Base-by-base conservation (phyloP, 1,284 basidiomycete genomes). In the Fomitopsis schrenkii region DNA sequence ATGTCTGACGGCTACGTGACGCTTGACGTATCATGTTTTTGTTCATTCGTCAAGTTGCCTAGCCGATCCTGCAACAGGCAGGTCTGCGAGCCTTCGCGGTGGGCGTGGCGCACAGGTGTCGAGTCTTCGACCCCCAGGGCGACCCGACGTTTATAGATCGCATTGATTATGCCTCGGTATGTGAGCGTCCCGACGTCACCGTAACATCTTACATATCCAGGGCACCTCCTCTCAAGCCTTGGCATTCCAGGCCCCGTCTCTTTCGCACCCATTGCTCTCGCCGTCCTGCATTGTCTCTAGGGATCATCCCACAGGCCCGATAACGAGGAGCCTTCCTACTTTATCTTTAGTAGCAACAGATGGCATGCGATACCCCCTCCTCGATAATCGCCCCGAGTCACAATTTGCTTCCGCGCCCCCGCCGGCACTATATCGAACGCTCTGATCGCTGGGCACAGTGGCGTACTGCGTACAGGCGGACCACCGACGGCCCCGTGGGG, bases 401-500 rank as follows among this genome's bases (percentile, higher is more conserved):
- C 19, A 15, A 22, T 40, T 54, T 54, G 52, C 17, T 54, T 54
- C 52, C 52, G 52, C 35, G 30, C 52, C 52, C 35, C 36, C 35
- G 52, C 52, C 19, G 36, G 35, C 35, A 38, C 9, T 8, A 40
- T 40, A 40, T 40, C 38, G 33, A 54, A 38, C 0, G n/a, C 12
- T 38, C n/a, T 54, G 52, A 54, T 38, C 12, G 10, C 52, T 52
- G 35, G 36, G 52, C 33, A 9, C 17, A 30, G 28, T 50, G 33
- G 52, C 35, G 52, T 38, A 35, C 41, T 19, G n/a, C 14, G 42
- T 4, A 3, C 22, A 4, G n/a, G 42, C 14, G 48, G 48, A 33
- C 35, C n/a, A 14, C 56, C 56, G 44, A 15, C 12, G 33, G 26
- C 57, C 57, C 57, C 57, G 40, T 53, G 57, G 57, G 57, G 48